Base-by-base conservation (phyloP, 345 rosid species). In the Ceriops zippeliana region DNA sequence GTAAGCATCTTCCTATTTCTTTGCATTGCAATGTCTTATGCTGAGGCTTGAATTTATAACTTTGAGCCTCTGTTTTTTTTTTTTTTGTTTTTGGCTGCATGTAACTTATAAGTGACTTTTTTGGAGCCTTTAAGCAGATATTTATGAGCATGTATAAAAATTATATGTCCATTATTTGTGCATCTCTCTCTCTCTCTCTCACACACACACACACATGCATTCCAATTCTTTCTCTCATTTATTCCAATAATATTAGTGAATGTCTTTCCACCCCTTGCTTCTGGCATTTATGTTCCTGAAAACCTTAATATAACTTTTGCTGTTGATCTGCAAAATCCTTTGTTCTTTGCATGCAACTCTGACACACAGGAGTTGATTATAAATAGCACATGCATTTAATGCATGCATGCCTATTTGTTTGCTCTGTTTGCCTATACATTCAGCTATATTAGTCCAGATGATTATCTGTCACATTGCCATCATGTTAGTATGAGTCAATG, bases 1-100 rank as follows among this genome's bases (percentile, higher is more conserved):
- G 99, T 95, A 82, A 73, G 76, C 37, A 27, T 73, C 22, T 51
- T 46, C 66, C 26, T 38, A 63, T 22, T 54, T 17, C 49, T 46
- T 47, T 69, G 17, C 10, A 32, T 27, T 24, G 34, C 7, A 11
- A 47, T 27, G 28, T 9, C 19, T 34, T 46, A 31, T 49, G 2
- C 53, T 16, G 32, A 7, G 28, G 51, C 20, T 20, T 68, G 22
- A 3, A 47, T 58, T 58, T 6, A 30, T 42, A 46, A 4, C 7
- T 21, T 22, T 17, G 19, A 5, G 46, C 22, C 19, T 27, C 1
- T 9, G 4, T 13, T 42, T 19, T 7, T 28, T 42, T 26, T 28
- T 11, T 27, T 42, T 28, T 47, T 42, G 38, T 27, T 42, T 28
- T 59, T 42, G 38, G 5, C 51, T 22, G 0, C 22, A 20, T 7